Evolutionary conservation across 192 early-diverging fungal genomes (phyloP).

Genomic region (Allomyces arbusculus): DNA sequence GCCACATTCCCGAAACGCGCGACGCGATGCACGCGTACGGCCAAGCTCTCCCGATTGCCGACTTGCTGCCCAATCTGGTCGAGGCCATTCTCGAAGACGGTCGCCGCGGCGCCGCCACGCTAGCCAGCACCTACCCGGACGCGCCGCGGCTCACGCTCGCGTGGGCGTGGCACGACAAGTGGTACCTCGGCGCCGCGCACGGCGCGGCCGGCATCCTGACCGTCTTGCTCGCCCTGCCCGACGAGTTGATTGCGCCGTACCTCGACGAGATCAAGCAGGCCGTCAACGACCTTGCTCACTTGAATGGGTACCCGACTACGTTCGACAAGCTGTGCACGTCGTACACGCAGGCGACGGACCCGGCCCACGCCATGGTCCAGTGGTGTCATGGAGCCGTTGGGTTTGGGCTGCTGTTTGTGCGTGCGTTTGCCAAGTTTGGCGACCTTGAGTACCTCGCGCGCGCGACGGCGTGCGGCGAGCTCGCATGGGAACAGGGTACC

Average conservation of each 20-base stretch:
- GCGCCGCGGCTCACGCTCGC: neutral
- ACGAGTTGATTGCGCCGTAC: neutral
- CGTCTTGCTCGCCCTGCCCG: neutral
- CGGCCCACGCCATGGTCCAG: too few species aligned
- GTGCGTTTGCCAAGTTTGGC: too few species aligned
- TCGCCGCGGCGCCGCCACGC: neutral
- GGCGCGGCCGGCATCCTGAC: neutral
- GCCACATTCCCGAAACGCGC: neutral
- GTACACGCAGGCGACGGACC: too few species aligned
- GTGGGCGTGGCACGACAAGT: neutral
- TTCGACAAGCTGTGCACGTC: too few species aligned
- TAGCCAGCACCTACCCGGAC: neutral
- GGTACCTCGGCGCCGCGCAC: neutral
- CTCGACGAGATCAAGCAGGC: neutral
- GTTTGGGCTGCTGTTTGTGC: too few species aligned
- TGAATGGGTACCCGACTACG: neutral
- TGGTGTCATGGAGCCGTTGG: too few species aligned
- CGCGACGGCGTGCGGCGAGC: neutral
- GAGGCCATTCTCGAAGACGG: neutral
- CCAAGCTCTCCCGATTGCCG: neutral
- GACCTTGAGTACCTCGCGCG: neutral
- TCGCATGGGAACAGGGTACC: neutral
- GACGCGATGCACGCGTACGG: neutral
- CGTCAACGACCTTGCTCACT: neutral
- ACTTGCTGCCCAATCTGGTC: neutral